Evolutionary conservation across 2,329 filamentous ascomycete species (phyloP), one percentile per base, ranked within the genome.

Genomic region (Pestalotiopsis sp.): DNA sequence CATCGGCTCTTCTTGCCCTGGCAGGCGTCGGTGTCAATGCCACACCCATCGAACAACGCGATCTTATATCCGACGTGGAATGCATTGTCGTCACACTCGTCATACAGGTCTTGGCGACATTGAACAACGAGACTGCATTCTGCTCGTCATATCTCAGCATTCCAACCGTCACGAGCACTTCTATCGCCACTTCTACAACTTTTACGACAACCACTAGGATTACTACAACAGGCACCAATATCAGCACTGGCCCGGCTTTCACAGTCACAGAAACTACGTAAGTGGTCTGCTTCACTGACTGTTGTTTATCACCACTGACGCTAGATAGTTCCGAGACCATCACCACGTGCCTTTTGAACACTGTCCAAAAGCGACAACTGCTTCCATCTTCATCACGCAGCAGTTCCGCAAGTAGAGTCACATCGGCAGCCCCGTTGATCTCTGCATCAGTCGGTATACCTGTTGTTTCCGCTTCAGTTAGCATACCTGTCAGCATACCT

Each of bases 141-240:
- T 63, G 60, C n/a, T 63, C 17, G 13, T 63, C 60, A 23, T 63
- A 38, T 38, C n/a, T 63, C 13, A 38, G 23, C 14, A 20, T 63
- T 63, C 60, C 60, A 13, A 63, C 60, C n/a, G 39, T 63, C 31
- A 63, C 60, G n/a, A 63, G 36, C 38, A 63, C 60, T 41, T 12
- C 31, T 4, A 63, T 17, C 5, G 17, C 60, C 9, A 45, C 31
- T 1, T 38, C 27, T 14, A 36, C 60, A 7, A 12, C 39, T 20
- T 38, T 23, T 23, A 20, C 45, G 17, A 52, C 45, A 2, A 52
- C 45, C 14, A 52, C 45, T 9, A 52, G 17, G 45, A n/a, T n/a
- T 6, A 52, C 45, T 3, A 52, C 45, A 20, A 52, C n/a, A 52
- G 45, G n/a, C 45, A 52, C 45, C 9, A 7, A 52, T 9, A 52